These are phyloP conservation scores for Dalechampia spathulata DNA, from an alignment of 441 rosid species.

Conservation along the genomic window DNA sequence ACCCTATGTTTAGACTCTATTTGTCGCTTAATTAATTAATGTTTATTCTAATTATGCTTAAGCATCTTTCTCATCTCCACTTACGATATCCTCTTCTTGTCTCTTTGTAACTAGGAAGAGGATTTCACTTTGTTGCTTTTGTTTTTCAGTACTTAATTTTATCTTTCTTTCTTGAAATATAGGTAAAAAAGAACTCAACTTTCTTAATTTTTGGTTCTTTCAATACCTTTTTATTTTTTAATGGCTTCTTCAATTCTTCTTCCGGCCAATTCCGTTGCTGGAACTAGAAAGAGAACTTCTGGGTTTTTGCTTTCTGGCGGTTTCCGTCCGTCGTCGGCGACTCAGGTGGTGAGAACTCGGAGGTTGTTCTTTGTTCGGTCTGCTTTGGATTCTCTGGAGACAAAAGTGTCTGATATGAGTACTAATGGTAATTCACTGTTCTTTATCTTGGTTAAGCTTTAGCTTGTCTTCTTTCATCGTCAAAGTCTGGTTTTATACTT, in stretches of 20 bases:
- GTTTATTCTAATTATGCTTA: no score
- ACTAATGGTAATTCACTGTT: constrained; percentile 50
- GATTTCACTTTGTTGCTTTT: constrained; percentile 5
- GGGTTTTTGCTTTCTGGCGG: constrained; percentile 15
- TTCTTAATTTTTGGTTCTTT: neutral
- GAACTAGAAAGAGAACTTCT: constrained; percentile 18
- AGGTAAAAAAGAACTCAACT: neutral
- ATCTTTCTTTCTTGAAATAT: neutral
- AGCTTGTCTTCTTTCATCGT: neutral
- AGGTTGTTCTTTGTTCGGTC: constrained; percentile 47
- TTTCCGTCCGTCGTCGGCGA: constrained; percentile 29
- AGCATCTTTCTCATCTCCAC: constrained; percentile 29
- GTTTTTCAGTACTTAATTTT: neutral
- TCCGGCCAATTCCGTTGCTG: constrained; percentile 52
- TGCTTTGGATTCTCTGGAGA: constrained; percentile 77
- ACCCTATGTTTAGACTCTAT: no score
- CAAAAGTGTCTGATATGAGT: constrained; percentile 88
- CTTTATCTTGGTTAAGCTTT: neutral
- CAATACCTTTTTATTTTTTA: neutral
- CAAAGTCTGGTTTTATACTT: neutral
- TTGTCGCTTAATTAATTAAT: no score
- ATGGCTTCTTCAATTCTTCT: constrained; percentile 76
- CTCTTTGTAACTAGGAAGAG: neutral
- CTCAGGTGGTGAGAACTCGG: constrained; percentile 25
- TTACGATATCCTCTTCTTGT: constrained; percentile 25